Evolutionary conservation across 1,139 yeast genomes (phyloP), one percentile per base, ranked within the genome.

Genomic region (Yamadazyma spencermartinsiae): DNA sequence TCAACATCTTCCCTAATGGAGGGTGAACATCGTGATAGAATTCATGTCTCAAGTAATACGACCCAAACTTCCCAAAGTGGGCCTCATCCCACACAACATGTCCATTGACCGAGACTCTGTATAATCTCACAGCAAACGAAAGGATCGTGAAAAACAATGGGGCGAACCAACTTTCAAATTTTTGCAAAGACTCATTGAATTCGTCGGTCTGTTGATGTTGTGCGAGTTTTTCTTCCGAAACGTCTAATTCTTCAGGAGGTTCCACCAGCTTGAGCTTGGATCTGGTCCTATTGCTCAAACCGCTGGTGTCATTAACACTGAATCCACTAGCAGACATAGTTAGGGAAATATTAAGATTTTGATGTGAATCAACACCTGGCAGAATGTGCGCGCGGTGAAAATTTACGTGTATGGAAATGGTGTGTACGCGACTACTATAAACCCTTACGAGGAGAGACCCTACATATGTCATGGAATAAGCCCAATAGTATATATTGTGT

Each of bases 11-110:
- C 27, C 98, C 98, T 54, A 94, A 76, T 2, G 98, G 98, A 37
- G 99, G 99, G 63, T 92, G 99, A 42, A 92, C 98, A 66, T 92
- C 99, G 60, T 89, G 96, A 63, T 90, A 90, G 61, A 89, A 90
- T 55, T 89, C 95, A 58, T 87, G 95, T 70, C 90, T 82, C 50
- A 90, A 71, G 67, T 90, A 90, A 63, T 87, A 86, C 11, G 96
- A 86, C 38, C 97, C 97, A 60, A 90, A 90, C 61, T 88, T 89
- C 45, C 97, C 98, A 60, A 90, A 90, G 70, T 78, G 83, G 39
- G 83, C 83, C 58, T 78, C 83, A 55, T 78, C 98, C 83, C 82
- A 78, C 25, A 78, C 82, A 42, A 78, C 83, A 36, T 67, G 65
- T 38, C 72, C 60, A 49, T 74, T 76, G 44, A 60, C 54, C 21